A percentile compares a stretch with the other conserved stretches of the same genome.
Conservation (phyloP, 106 monocot genomes). For the Platanthera guangdongensis region DNA sequence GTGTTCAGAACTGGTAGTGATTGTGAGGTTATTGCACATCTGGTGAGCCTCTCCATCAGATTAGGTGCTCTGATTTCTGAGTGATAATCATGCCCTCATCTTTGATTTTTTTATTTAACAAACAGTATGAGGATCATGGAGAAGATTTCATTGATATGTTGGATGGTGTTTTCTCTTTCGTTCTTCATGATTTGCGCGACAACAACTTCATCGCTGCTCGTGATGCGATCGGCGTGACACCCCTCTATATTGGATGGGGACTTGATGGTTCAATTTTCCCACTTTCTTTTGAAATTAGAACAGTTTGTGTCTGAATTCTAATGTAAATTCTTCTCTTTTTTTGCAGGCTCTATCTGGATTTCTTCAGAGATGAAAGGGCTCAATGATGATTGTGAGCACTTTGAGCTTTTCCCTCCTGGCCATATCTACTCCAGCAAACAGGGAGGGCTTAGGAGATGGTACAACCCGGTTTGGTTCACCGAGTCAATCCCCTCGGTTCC, state of each 20-base stretch:
- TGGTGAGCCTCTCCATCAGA: constrained; percentile 28
- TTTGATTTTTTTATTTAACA: constrained; percentile 11
- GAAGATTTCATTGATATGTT: constrained; percentile 53
- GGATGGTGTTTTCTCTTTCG: constrained; percentile 62
- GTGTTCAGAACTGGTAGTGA: constrained; percentile 76
- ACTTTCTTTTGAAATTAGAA: background rate
- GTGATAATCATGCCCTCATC: background rate
- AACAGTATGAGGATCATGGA: constrained; percentile 70
- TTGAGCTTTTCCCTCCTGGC: constrained; percentile 71
- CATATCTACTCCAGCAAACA: constrained; percentile 72
- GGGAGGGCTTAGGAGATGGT: constrained; percentile 59
- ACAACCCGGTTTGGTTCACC: constrained; percentile 59
- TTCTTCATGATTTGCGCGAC: constrained; percentile 37
- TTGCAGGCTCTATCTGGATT: constrained; percentile 86
- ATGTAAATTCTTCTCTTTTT: background rate
- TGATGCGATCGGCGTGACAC: constrained; percentile 55
- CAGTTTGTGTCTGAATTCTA: background rate
- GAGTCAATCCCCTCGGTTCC: constrained; percentile 52
- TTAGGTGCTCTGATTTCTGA: background rate
- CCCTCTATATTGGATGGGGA: constrained; percentile 65
- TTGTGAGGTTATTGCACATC: constrained; percentile 84
- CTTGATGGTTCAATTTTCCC: constrained; percentile 31
- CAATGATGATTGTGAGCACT: constrained; percentile 77
- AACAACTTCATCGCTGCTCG: constrained; percentile 52
- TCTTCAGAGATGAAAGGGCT: constrained; percentile 86